Conservation (phyloP, 176 grass and related monocot species). For the Aechmea fasciata region DNA sequence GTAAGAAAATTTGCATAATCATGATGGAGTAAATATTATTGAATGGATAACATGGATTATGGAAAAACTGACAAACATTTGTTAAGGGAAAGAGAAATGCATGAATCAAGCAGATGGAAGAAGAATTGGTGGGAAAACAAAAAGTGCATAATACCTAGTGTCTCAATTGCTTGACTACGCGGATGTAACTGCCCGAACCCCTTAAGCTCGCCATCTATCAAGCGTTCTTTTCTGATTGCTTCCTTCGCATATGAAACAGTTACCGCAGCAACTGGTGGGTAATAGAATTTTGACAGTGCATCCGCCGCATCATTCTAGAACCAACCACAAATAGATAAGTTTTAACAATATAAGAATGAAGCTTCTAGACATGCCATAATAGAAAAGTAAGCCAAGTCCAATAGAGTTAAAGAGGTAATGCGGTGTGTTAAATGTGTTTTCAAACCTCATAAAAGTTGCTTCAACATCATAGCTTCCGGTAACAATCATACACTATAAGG, state of each 20-base stretch:
- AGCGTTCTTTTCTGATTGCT: slow-evolving; percentile 78
- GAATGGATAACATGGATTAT: no score
- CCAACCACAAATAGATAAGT: slow-evolving; percentile 5
- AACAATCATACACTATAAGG: not conserved
- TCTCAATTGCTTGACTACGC: slow-evolving; percentile 83
- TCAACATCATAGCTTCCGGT: not conserved
- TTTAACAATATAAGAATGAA: not conserved
- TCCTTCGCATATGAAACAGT: slow-evolving; percentile 78
- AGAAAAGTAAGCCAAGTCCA: not conserved
- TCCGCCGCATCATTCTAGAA: slow-evolving; percentile 62
- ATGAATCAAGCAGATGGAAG: not conserved
- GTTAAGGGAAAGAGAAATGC: not conserved
- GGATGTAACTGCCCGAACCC: slow-evolving; percentile 95
- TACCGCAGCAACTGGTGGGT: slow-evolving; percentile 93
- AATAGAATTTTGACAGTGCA: slow-evolving; percentile 81
- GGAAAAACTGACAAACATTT: not conserved
- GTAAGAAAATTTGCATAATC: not conserved
- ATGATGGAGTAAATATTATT: no score
- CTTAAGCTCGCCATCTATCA: slow-evolving; percentile 72
- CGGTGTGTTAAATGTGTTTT: not conserved
- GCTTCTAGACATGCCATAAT: not conserved
- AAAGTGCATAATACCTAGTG: slow-evolving; percentile 43
- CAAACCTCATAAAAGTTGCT: not conserved
- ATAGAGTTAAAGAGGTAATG: not conserved
- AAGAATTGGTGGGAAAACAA: not conserved